Evolutionary conservation across 768 basidiomycete species (phyloP), one percentile per base, ranked within the genome.

Genomic region (Lyophyllum shimeji): DNA sequence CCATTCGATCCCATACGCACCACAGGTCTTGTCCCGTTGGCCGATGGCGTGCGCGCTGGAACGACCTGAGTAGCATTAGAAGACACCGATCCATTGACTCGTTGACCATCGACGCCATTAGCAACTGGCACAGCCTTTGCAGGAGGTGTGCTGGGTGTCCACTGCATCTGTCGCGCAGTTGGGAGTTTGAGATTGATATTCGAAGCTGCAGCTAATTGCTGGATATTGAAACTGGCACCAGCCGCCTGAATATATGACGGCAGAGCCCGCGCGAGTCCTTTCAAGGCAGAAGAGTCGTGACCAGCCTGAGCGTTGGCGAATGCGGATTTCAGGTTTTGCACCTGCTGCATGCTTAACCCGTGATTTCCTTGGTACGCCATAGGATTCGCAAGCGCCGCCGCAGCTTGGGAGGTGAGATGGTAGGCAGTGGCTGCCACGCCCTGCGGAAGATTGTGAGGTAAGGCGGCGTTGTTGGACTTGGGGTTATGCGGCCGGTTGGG

Each of bases 321-420:
- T 2, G 78, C 82, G 7, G 79, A 70, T 68, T 86, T 85, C 43
- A 86, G 60, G 50, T 72, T 78, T 66, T 85, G 84, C 67, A 86
- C 71, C 62, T 86, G 84, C 55, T 87, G 86, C 21, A 71, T 53
- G 33, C 75, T 81, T 42, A 87, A 65, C 1, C 73, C 72, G 49
- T 72, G 74, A 44, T 63, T 67, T 56, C 58, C 74, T 69, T 68
- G 33, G 7, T 39, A 29, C 12, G 34, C 59, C 46, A 61, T 69
- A n/a, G 73, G 71, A 27, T 75, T 80, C 24, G 75, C 58, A 13
- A 73, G 63, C 13, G 63, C 66, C 11, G 69, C 59, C 12, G 71
- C 64, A 7, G 70, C 59, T 52, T 71, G 69, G 40, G 65, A 68
- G 11, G 68, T 67, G 63, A 74, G 71, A 5, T 73, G 70, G 2